Evolutionary conservation across 2,329 filamentous ascomycete species (phyloP), one percentile per base, ranked within the genome.

Genomic region (Tolypocladium ovalisporum): DNA sequence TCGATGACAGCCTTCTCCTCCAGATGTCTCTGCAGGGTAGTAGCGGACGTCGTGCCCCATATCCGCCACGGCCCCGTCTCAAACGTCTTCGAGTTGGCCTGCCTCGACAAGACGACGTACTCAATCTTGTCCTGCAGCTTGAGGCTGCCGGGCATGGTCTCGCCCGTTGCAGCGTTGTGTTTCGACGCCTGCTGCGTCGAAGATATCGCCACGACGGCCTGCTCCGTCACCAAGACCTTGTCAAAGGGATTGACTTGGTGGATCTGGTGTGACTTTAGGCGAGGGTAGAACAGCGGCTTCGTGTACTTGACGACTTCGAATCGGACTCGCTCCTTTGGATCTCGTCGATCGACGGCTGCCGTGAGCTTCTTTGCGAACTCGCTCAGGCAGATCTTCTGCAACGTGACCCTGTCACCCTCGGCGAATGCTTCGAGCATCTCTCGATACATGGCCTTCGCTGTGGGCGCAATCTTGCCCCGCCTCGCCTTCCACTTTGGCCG

Each of bases 381-480:
- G 36, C 74, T 70, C 27, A 78, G 70, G 72, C 85, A 88, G 52
- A 87, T 70, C 34, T 70, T 68, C 52, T 75, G 70, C 32, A 88
- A 71, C 6, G 76, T 71, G 2, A 66, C 62, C 62, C 74, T 71
- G 71, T 87, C 81, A 58, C 82, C 83, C 2, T 71, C 70, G 8
- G 86, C 86, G 54, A 87, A 79, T 5, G 81, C 81, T 58, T 78
- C 76, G 63, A 84, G 82, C 76, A 89, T 81, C 62, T 80, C 72
- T 55, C 74, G 72, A 69, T 89, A 85, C 65, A 88, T 73, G 24
- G 74, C 76, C 63, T 81, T 78, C 36, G 84, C 86, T 1, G 77
- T 76, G 1, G 82, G 77, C 10, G 75, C 68, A 52, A 82, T 72
- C 55, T 69, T 66, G 27, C 69, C 62, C 17, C 73, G 74, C 32